Evolutionary conservation across 2,329 filamentous ascomycete species (phyloP).

Genomic region (Cladosporium sp.): DNA sequence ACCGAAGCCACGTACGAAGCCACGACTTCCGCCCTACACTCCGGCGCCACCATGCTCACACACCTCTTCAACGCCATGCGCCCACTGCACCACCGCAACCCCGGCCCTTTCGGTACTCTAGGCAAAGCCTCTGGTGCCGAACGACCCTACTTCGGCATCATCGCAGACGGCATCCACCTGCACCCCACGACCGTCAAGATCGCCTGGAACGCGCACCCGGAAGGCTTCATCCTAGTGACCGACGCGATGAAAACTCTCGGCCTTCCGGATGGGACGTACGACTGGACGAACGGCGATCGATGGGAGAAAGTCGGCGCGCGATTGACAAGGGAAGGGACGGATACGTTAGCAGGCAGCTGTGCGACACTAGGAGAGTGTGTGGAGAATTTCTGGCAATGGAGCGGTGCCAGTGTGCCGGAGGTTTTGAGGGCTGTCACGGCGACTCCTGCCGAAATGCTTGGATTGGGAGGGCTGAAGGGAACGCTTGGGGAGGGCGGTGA

Average conservation of each 20-base stretch:
- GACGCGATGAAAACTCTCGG: slow-evolving; percentile 88
- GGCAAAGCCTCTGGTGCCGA: slow-evolving; percentile 48
- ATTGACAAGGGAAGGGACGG: slow-evolving; percentile 71
- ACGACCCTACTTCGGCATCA: slow-evolving; percentile 80
- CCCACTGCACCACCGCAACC: slow-evolving; percentile 84
- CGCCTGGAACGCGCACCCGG: slow-evolving; percentile 78
- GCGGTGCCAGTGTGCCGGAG: slow-evolving; percentile 61
- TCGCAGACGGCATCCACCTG: slow-evolving; percentile 84
- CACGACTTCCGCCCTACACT: slow-evolving; percentile 63
- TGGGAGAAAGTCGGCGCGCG: slow-evolving; percentile 67
- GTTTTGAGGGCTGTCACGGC: slow-evolving; percentile 68
- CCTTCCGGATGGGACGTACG: slow-evolving; percentile 75
- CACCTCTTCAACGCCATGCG: slow-evolving; percentile 94
- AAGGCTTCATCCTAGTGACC: slow-evolving; percentile 82
- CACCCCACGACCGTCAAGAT: slow-evolving; percentile 87
- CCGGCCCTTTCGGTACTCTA: slow-evolving; percentile 81
- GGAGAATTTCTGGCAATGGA: slow-evolving; percentile 74
- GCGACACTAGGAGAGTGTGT: slow-evolving; percentile 70
- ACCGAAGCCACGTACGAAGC: slow-evolving; percentile 84
- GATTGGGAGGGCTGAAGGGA: slow-evolving; percentile 63
- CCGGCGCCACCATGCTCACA: slow-evolving; percentile 82
- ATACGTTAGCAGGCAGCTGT: slow-evolving; percentile 61
- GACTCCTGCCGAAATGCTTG: slow-evolving; percentile 73
- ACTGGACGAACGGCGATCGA: slow-evolving; percentile 71
- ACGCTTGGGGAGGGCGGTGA: slow-evolving; percentile 42